Conservation (phyloP, 441 rosid species). For the Pelargonium myrrhifolium region DNA sequence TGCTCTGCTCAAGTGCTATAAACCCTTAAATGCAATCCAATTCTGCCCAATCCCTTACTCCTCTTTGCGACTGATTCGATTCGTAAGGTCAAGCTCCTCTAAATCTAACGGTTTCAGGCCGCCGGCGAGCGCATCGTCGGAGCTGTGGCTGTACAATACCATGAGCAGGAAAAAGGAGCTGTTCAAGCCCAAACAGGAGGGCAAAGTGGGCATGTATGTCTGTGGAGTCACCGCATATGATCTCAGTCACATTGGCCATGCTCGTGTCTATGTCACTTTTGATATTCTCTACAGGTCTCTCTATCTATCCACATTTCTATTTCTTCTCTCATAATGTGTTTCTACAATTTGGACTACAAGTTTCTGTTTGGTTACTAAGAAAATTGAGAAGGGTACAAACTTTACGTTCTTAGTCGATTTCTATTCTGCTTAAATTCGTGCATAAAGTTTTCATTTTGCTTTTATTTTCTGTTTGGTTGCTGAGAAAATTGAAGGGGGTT, state of each 20-base stretch:
- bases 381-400: not conserved
- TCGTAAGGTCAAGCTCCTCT: not conserved
- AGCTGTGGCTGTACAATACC: constrained; percentile 54
- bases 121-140: constrained; percentile 13
- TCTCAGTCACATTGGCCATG: constrained; percentile 89
- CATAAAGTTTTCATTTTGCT: not conserved
- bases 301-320: not conserved
- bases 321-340: too few relatives aligned
- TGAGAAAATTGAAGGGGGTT: not conserved
- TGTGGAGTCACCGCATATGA: constrained; percentile 95
- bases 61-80: not conserved
- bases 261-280: constrained; percentile 77
- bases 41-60: not conserved
- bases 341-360: too few relatives aligned
- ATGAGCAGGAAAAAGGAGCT: constrained; percentile 59
- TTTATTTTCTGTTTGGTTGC: constrained; percentile 1
- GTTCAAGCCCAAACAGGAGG: constrained; percentile 46
- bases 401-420: too few relatives aligned
- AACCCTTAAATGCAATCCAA: not conserved
- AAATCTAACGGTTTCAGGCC: not conserved
- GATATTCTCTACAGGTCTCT: constrained; percentile 74
- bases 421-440: not conserved
- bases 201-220: constrained; percentile 73
- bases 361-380: not conserved
- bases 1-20: constrained; percentile 5